These are phyloP conservation scores for Pulveroboletus sp. DNA, from an alignment of 768 basidiomycete species.

Conservation along the genomic window DNA sequence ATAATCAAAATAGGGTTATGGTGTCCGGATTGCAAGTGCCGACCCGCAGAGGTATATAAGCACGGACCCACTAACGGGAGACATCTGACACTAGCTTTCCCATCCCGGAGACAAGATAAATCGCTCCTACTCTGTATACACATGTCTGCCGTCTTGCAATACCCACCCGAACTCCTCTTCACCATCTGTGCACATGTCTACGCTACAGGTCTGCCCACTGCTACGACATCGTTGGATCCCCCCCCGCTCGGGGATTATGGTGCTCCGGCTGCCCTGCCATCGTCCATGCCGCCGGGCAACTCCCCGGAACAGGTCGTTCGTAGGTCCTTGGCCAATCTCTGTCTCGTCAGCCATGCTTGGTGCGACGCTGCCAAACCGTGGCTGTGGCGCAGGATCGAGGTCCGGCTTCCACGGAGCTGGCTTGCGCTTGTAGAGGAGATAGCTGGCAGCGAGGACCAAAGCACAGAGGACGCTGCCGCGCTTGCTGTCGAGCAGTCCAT, in stretches of 20 bases:
- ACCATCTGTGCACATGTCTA: conserved; percentile 72
- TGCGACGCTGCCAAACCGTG: conserved; percentile 81
- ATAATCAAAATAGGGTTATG: conserved; percentile 1
- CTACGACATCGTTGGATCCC: conserved; percentile 63
- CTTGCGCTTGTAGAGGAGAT: conserved; percentile 77
- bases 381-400: conserved; percentile 81
- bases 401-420: conserved; percentile 81
- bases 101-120: background rate
- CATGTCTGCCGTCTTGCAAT: conserved; percentile 37
- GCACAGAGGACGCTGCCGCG: conserved; percentile 49
- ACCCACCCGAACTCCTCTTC: conserved; percentile 68
- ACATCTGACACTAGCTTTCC: background rate
- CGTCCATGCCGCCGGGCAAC: conserved; percentile 64
- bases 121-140: background rate
- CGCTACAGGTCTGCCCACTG: conserved; percentile 53
- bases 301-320: conserved; percentile 67
- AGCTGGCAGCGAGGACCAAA: conserved; percentile 58
- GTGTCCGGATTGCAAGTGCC: background rate
- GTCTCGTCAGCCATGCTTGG: conserved; percentile 75
- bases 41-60: background rate
- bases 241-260: conserved; percentile 42
- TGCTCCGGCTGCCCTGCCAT: conserved; percentile 60
- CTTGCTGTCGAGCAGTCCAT: conserved; percentile 63
- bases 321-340: conserved; percentile 62
- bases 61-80: background rate